Percentiles rank a stretch among this genome's conserved stretches.
Conservation (phyloP, 2,329 filamentous ascomycete species). For the Lasiodiplodia sp. region DNA sequence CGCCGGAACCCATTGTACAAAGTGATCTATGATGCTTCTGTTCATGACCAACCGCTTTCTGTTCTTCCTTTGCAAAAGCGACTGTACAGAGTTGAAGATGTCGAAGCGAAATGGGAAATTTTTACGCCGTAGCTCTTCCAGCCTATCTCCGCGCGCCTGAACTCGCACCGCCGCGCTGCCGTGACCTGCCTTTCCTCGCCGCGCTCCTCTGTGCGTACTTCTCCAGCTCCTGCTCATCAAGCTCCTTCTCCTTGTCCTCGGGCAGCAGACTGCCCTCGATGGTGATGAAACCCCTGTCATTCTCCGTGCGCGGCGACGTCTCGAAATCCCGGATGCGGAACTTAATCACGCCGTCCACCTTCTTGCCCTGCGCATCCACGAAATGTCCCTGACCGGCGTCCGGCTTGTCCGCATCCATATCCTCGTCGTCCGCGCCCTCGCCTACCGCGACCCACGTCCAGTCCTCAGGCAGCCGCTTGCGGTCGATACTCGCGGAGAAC, state of each 20-base stretch:
- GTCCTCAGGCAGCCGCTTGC: slow-evolving; percentile 73
- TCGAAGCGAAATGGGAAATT: neutral
- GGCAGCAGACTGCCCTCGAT: slow-evolving; percentile 87
- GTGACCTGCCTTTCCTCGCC: slow-evolving; percentile 14
- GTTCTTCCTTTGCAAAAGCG: slow-evolving; percentile 1
- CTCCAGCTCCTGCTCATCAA: slow-evolving; percentile 28
- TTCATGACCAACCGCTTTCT: slow-evolving; percentile 16
- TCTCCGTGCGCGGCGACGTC: slow-evolving; percentile 67
- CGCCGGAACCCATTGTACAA: slow-evolving; percentile 10
- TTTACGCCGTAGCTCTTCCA: neutral
- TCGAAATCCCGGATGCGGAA: slow-evolving; percentile 89
- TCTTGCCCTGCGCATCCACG: slow-evolving; percentile 71
- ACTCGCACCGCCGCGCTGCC: slow-evolving; percentile 4
- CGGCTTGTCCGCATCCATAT: slow-evolving; percentile 30
- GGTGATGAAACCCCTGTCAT: slow-evolving; percentile 78
- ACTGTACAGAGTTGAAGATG: neutral
- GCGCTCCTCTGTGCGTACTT: slow-evolving; percentile 24
- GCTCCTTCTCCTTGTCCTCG: slow-evolving; percentile 68
- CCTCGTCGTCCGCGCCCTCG: slow-evolving; percentile 41
- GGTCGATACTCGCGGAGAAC: slow-evolving; percentile 89
- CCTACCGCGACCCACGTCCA: slow-evolving; percentile 82
- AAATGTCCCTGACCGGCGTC: slow-evolving; percentile 70
- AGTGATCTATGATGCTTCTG: slow-evolving; percentile 22
- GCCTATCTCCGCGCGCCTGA: slow-evolving; percentile 11
- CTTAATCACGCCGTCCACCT: slow-evolving; percentile 71